phyloP scores from a whole-genome alignment of 352 stramenopile genomes.

The Pythium graminicola region DNA sequence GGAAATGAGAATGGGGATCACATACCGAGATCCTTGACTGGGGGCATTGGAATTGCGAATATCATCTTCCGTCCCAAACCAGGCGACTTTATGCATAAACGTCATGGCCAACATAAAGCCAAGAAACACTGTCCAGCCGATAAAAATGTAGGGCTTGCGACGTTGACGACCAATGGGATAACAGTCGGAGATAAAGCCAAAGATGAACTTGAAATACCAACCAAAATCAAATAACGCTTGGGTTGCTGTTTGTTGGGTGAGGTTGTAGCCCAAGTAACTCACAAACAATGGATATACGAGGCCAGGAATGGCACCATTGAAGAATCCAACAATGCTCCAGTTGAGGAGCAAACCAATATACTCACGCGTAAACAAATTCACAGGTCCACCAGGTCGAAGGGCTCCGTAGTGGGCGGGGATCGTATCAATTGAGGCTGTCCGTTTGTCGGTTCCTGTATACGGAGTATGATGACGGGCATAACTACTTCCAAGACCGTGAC shows the following conservation, averaged over 20 bases:
- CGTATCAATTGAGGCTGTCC: constrained; percentile 16
- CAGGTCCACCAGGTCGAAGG: constrained; percentile 16
- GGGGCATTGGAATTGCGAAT: constrained; percentile 11
- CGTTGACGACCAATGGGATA: constrained; percentile 25
- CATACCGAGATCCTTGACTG: constrained; percentile 11
- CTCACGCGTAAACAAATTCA: constrained; percentile 15
- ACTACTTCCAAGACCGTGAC: constrained; percentile 1
- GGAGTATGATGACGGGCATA: constrained; percentile 8
- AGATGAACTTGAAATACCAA: constrained; percentile 30
- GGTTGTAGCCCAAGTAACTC: constrained; percentile 21
- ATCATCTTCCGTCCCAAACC: constrained; percentile 2
- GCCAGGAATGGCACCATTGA: constrained; percentile 22
- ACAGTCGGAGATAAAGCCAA: constrained; percentile 28
- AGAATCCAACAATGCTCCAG: constrained; percentile 28
- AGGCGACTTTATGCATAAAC: constrained; percentile 14
- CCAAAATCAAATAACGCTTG: constrained; percentile 14
- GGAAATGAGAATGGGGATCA: constrained; percentile 20
- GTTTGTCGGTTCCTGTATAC: not conserved
- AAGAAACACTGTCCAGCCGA: constrained; percentile 22
- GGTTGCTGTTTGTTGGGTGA: not conserved
- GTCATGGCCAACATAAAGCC: constrained; percentile 21
- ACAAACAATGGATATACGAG: constrained; percentile 23
- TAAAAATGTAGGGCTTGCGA: constrained; percentile 33
- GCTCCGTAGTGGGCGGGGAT: constrained; percentile 16
- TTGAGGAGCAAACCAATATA: constrained; percentile 27